Conservation (phyloP, 345 rosid species). For the Nasturtium officinale region DNA sequence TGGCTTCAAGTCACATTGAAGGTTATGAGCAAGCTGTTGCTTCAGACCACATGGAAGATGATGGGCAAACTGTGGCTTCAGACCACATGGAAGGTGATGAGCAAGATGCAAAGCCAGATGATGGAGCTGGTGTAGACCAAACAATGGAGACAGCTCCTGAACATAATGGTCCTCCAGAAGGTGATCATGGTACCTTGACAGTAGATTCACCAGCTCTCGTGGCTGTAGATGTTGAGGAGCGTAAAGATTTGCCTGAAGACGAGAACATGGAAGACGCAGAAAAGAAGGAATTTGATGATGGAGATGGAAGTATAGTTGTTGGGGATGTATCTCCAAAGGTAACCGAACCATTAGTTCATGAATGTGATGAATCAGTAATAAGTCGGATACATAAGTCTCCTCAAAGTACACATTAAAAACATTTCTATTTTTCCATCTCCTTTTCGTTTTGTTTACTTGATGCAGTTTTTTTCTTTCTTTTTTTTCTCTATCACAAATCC, state of each 20-base stretch:
- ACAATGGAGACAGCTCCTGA: slow-evolving; percentile 23
- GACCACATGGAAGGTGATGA: slow-evolving; percentile 26
- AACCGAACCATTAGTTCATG: slow-evolving; percentile 47
- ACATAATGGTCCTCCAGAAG: slow-evolving; percentile 24
- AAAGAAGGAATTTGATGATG: slow-evolving; percentile 37
- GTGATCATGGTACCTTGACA: slow-evolving; percentile 18
- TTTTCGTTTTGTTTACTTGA: slow-evolving; percentile 42
- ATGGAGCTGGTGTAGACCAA: slow-evolving; percentile 28
- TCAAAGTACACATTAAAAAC: slow-evolving; percentile 95
- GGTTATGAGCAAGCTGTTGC: slow-evolving; percentile 20
- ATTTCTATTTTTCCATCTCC: slow-evolving; percentile 50
- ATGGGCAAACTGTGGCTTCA: slow-evolving; percentile 1
- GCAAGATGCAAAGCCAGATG: slow-evolving; percentile 28
- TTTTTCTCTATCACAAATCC: no score
- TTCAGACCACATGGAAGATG: slow-evolving; percentile 15
- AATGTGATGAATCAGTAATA: slow-evolving; percentile 76
- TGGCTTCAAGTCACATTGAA: slow-evolving; percentile 20
- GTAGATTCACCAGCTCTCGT: slow-evolving; percentile 1
- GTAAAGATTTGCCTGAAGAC: slow-evolving; percentile 26
- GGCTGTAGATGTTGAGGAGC: slow-evolving; percentile 32
- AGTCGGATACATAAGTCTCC: slow-evolving; percentile 98
- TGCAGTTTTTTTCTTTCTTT: slow-evolving; percentile 20
- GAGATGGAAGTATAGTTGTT: slow-evolving; percentile 36
- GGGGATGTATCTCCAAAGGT: slow-evolving; percentile 35
- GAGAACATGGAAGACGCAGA: slow-evolving; percentile 40